phyloP scores from a whole-genome alignment of 345 rosid species.

The Nephelium lappaceum region DNA sequence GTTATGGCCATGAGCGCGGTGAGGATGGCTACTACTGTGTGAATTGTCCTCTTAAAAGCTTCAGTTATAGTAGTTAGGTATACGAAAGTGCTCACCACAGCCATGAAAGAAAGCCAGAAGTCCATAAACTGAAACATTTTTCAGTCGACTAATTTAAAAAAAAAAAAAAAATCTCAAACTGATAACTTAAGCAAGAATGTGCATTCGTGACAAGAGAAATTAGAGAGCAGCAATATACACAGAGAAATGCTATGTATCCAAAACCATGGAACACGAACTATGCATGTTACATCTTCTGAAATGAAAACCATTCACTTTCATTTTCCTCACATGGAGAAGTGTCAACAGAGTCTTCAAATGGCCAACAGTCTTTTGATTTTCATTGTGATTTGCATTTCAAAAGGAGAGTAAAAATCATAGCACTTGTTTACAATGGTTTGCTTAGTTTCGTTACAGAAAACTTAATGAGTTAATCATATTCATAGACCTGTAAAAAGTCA shows the following conservation, averaged over 20 bases:
- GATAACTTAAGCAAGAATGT: conserved; percentile 8
- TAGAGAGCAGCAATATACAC: not conserved
- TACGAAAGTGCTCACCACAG: conserved; percentile 85
- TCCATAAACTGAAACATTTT: conserved; percentile 86
- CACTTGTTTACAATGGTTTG: not conserved
- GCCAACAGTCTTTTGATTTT: not conserved
- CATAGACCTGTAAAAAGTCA: not conserved
- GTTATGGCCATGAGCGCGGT: conserved; percentile 93
- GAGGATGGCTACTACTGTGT: conserved; percentile 78
- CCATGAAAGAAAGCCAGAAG: conserved; percentile 99
- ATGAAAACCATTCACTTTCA: not conserved
- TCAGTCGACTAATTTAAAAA: conserved; percentile 20
- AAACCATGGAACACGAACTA: not conserved
- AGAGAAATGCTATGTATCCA: not conserved
- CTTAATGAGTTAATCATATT: not conserved
- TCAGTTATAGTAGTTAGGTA: conserved; percentile 75
- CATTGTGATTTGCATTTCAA: not conserved
- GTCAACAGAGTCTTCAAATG: conserved; percentile 3
- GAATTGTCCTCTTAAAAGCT: conserved; percentile 75
- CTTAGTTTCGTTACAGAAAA: not conserved
- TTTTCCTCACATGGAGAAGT: not conserved
- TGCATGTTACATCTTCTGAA: not conserved
- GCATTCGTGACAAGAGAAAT: no score
- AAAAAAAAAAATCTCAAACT: conserved; percentile 10
- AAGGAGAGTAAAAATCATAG: not conserved